Evolutionary conservation across 2,329 filamentous ascomycete genomes (phyloP).

Genomic region (Phaeoacremonium minimum): DNA sequence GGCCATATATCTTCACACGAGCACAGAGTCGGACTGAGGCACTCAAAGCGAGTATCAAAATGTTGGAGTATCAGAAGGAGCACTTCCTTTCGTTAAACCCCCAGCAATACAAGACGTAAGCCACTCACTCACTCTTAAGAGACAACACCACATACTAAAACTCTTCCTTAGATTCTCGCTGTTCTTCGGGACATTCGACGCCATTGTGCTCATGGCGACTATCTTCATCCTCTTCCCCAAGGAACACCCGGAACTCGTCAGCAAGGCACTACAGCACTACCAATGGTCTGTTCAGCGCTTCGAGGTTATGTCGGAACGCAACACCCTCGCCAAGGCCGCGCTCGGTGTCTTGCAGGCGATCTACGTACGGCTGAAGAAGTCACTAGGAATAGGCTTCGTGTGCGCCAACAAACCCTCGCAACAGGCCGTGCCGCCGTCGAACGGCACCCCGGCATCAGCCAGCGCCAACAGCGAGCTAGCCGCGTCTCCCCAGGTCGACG

Average conservation of each 20-base stretch:
- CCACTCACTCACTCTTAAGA: neutral
- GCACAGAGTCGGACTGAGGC: slow-evolving; percentile 49
- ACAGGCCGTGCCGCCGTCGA: slow-evolving; percentile 5
- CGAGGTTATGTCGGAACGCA: slow-evolving; percentile 48
- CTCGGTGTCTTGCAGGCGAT: slow-evolving; percentile 52
- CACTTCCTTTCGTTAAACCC: slow-evolving; percentile 44
- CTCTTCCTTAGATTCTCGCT: slow-evolving; percentile 44
- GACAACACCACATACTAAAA: too few species aligned
- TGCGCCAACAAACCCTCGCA: slow-evolving; percentile 1
- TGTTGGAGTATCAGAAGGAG: slow-evolving; percentile 49
- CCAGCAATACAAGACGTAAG: slow-evolving; percentile 44
- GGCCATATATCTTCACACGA: slow-evolving; percentile 58
- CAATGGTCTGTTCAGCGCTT: slow-evolving; percentile 57
- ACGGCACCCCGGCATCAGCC: slow-evolving; percentile 3
- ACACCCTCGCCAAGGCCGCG: slow-evolving; percentile 48
- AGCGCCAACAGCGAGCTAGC: neutral
- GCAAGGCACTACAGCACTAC: slow-evolving; percentile 49
- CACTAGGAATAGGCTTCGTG: slow-evolving; percentile 31
- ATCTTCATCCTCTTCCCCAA: slow-evolving; percentile 58
- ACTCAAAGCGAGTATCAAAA: slow-evolving; percentile 48
- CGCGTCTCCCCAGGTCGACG: neutral
- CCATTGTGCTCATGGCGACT: slow-evolving; percentile 55
- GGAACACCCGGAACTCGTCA: slow-evolving; percentile 45
- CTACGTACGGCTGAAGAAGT: slow-evolving; percentile 46
- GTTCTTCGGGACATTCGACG: slow-evolving; percentile 62